phyloP scores from a whole-genome alignment of 2,329 filamentous ascomycete genomes.

The Microsporum audouinii region DNA sequence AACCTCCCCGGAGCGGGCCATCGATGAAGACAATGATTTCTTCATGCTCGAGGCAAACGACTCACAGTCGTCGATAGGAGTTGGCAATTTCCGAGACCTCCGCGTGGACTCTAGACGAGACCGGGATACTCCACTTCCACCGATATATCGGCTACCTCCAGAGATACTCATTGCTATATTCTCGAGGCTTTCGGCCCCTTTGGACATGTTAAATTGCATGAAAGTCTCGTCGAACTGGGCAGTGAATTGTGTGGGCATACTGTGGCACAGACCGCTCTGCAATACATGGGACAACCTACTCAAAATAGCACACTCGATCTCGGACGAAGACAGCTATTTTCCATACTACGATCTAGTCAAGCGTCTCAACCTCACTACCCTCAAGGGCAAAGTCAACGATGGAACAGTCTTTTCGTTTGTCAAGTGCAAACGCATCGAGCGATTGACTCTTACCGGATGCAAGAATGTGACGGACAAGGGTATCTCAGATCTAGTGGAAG shows the following conservation, averaged over 20 bases:
- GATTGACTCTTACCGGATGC: constrained; percentile 86
- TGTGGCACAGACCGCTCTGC: constrained; percentile 91
- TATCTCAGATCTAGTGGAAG: constrained; percentile 64
- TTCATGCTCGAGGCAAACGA: constrained; percentile 74
- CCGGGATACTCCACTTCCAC: constrained; percentile 33
- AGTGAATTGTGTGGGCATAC: constrained; percentile 75
- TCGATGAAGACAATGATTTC: constrained; percentile 87
- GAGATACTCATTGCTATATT: constrained; percentile 94
- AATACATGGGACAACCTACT: constrained; percentile 73
- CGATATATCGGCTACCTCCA: constrained; percentile 74
- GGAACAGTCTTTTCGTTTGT: constrained; percentile 74
- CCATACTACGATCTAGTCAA: constrained; percentile 83
- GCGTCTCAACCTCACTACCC: constrained; percentile 73
- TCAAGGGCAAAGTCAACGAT: constrained; percentile 70
- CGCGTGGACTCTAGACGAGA: constrained; percentile 44
- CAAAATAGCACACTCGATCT: constrained; percentile 68
- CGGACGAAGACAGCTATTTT: constrained; percentile 65
- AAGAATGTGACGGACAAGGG: constrained; percentile 72
- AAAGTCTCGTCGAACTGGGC: constrained; percentile 92
- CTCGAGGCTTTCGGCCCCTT: constrained; percentile 62
- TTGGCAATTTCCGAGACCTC: constrained; percentile 65
- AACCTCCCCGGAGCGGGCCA: constrained; percentile 33
- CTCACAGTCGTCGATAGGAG: constrained; percentile 80
- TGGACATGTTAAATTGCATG: constrained; percentile 79
- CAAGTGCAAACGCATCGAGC: constrained; percentile 81